Evolutionary conservation across 2,329 filamentous ascomycete genomes (phyloP), one percentile per base, ranked within the genome.

Genomic region (Podosphaera xanthii): DNA sequence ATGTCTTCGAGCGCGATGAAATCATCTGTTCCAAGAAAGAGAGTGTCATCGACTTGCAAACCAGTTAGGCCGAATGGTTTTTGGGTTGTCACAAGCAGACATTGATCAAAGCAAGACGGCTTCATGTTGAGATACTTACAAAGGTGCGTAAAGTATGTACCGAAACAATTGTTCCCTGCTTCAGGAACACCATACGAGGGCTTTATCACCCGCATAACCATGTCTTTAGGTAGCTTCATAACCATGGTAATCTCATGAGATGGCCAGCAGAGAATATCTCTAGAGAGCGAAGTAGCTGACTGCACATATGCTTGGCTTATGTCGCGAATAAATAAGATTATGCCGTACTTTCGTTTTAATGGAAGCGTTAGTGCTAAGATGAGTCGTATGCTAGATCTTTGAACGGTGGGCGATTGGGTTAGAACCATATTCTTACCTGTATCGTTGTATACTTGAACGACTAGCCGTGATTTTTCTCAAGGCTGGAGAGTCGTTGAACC

Each of bases 391-490:
- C 8, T 52, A 4, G 48, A 31, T 52, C n/a, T 31, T 12, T 52
- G 48, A 2, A 52, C n/a, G 4, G 7, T 52, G 4, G 48, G 48
- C 3, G 48, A 52, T 31, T 52, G 48, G 4, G 48, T 52, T 34
- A 52, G 12, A 8, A 22, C 4, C n/a, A 52, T 52, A 4, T 7
- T 12, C 10, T 63, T 64, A 0, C 52, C 38, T 4, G 30, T 3
- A 55, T 64, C 52, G 2, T 63, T 62, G 44, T 61, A 63, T 42
- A 34, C 61, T 57, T 62, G 46, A 12, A 62, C 49, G 12, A 62
- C 58, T 35, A 64, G 59, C 34, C 60, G 56, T 44, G 44, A 63
- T 42, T 63, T 63, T 42, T 60, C 36, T 31, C 48, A 60, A 7
- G 46, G 44, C 10, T 57, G 58, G 1, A 10, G 6, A 8, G 56